Conservation (phyloP, 305 asterid species). For the Solanum hybrid region DNA sequence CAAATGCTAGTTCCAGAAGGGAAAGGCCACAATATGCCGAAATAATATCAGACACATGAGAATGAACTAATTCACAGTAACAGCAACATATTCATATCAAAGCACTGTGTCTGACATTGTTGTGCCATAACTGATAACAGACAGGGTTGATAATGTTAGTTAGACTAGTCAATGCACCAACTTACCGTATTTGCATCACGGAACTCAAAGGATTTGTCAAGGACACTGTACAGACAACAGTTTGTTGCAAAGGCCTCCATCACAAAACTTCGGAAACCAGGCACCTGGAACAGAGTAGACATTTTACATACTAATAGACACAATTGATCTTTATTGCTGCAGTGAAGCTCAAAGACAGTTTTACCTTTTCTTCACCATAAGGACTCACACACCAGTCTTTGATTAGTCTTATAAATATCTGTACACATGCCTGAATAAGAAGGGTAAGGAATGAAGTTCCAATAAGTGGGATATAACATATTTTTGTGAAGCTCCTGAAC, state of each 20-base stretch:
- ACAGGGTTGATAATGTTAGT: neutral
- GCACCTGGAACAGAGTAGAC: slow-evolving; percentile 51
- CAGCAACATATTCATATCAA: neutral
- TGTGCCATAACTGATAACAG: neutral
- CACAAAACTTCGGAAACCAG: slow-evolving; percentile 72
- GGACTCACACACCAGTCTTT: slow-evolving; percentile 79
- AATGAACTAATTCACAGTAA: neutral
- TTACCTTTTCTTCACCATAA: slow-evolving; percentile 65
- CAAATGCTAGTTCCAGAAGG: neutral
- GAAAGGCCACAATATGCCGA: neutral
- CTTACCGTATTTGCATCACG: slow-evolving; percentile 94
- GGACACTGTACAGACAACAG: slow-evolving; percentile 90
- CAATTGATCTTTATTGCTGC: neutral
- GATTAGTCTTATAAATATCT: slow-evolving; percentile 77
- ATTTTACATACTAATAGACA: slow-evolving; percentile 11
- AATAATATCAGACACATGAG: neutral
- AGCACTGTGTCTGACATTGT: neutral
- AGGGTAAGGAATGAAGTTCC: slow-evolving; percentile 11
- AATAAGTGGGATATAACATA: neutral
- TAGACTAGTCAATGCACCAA: slow-evolving; percentile 7
- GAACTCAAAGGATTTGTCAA: slow-evolving; percentile 83
- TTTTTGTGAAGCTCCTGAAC: neutral
- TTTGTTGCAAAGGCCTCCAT: slow-evolving; percentile 68
- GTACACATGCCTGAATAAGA: slow-evolving; percentile 70
- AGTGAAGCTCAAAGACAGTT: slow-evolving; percentile 5